Base-by-base conservation (phyloP, 441 rosid species). In the Erodium moschatum region DNA sequence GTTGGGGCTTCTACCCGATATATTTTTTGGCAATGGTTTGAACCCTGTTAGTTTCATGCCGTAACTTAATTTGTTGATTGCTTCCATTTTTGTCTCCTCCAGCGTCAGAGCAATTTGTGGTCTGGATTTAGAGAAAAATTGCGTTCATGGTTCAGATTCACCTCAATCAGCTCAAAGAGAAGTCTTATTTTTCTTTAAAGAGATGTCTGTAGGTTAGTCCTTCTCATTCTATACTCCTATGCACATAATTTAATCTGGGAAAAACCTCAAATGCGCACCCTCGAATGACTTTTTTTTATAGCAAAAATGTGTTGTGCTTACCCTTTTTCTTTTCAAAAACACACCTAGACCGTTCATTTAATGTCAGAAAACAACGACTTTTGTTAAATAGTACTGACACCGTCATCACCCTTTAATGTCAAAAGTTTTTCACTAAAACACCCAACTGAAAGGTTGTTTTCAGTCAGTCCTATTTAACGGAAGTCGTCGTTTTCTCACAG, bases 101-200 rank as follows among this genome's bases (percentile, higher is more conserved):
- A 92, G 96, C 80, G 80, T 92, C 65, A 83, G 92, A 81, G 93
- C 94, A 74, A 80, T 87, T 69, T 87, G 92, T 38, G 94, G 98
- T 38, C 61, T 75, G 33, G 83, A 89, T 83, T 81, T 71, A 3
- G 86, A 87, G 75, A 82, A 72, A 68, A 92, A 90, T 64, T 92
- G 94, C 67, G 87, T 89, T 64, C 94, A 87, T 72, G 96, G 97
- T 69, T 92, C 96, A 0, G 97, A 89, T 82, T 92, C 97, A 68
- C 69, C 73, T 60, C 74, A 77, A 67, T 92, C 93, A 15, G 96
- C 93, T 69, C 78, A 78, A 79, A 83, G 97, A 70, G 94, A 90
- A 78, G 89, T 92, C 69, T 68, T 83, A 38, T 87, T 92, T 81
- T 90, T 92, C 88, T 90, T 90, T 75, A 68, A 71, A 64, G 83